phyloP scores from a whole-genome alignment of 2,329 filamentous ascomycete genomes.

The Sporothrix inflata region DNA sequence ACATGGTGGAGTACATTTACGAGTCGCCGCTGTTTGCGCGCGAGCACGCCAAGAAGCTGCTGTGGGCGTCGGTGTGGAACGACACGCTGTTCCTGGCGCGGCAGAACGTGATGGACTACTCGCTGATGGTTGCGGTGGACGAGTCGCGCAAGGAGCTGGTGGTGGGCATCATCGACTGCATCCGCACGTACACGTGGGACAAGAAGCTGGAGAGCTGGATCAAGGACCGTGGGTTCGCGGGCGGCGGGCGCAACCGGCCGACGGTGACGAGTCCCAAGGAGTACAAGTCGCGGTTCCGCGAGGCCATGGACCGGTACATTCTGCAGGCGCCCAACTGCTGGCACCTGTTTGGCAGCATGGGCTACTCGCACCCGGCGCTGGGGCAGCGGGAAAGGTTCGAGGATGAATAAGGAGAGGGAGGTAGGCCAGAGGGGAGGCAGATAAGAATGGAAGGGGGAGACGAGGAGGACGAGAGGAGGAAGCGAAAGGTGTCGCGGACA shows the following conservation, averaged over 20 bases:
- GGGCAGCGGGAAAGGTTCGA: slow-evolving; percentile 34
- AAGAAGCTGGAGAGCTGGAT: slow-evolving; percentile 99
- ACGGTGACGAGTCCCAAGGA: slow-evolving; percentile 97
- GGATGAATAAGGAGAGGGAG: slow-evolving; percentile 2
- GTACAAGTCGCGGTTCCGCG: slow-evolving; percentile 93
- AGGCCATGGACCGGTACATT: slow-evolving; percentile 80
- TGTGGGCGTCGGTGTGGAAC: slow-evolving; percentile 92
- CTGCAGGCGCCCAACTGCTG: slow-evolving; percentile 75
- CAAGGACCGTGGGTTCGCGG: slow-evolving; percentile 87
- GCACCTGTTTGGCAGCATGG: slow-evolving; percentile 63
- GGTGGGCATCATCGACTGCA: slow-evolving; percentile 97
- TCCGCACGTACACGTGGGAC: slow-evolving; percentile 98
- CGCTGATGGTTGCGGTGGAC: slow-evolving; percentile 96
- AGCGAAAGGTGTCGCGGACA: neutral
- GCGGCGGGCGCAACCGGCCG: slow-evolving; percentile 77
- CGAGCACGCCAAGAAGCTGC: slow-evolving; percentile 92
- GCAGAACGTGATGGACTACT: slow-evolving; percentile 99
- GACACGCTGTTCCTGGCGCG: slow-evolving; percentile 93
- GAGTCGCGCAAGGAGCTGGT: slow-evolving; percentile 87
- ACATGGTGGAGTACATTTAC: slow-evolving; percentile 99
- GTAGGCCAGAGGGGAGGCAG: neutral
- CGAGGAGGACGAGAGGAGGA: neutral
- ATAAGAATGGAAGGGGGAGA: neutral
- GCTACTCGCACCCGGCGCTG: slow-evolving; percentile 33
- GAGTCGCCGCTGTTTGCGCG: slow-evolving; percentile 93